Conservation (phyloP, 257 asterid genomes). For the Nyctanthes arbortristis region DNA sequence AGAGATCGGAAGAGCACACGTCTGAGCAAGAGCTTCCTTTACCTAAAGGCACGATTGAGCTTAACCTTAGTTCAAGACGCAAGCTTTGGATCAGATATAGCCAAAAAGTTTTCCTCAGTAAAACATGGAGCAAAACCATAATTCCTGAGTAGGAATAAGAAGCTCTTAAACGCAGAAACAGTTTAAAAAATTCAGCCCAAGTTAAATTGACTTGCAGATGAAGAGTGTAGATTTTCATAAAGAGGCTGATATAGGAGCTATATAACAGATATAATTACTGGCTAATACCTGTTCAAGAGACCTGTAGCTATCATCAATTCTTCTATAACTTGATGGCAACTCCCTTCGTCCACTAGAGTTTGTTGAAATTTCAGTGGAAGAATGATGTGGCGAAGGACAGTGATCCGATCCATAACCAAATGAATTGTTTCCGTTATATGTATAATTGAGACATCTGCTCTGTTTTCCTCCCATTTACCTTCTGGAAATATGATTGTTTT, state of each 20-base stretch:
- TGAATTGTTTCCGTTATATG: not conserved
- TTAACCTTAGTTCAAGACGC: not conserved
- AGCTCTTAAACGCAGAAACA: not conserved
- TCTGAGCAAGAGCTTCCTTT: conserved; percentile 65
- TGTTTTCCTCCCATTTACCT: conserved; percentile 41
- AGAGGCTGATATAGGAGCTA: not conserved
- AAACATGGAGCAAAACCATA: no score
- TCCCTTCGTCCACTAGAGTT: conserved; percentile 23
- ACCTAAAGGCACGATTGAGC: conserved; percentile 42
- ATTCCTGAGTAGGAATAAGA: no score
- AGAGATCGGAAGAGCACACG: conserved; percentile 89
- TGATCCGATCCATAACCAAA: conserved; percentile 15
- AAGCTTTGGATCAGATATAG: no score
- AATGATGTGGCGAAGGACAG: conserved; percentile 22
- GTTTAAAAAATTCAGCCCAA: not conserved
- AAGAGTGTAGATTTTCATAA: not conserved
- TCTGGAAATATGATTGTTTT: not conserved
- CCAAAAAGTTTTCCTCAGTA: no score
- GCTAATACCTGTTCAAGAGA: conserved; percentile 64
- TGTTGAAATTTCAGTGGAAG: conserved; percentile 13
- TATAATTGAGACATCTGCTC: conserved; percentile 4
- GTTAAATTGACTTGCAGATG: not conserved
- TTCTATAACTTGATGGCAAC: conserved; percentile 41
- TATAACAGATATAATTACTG: not conserved
- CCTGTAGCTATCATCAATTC: conserved; percentile 57